Base-by-base conservation (phyloP, 2,329 filamentous ascomycete genomes). In the Arthrinium phaeospermum region DNA sequence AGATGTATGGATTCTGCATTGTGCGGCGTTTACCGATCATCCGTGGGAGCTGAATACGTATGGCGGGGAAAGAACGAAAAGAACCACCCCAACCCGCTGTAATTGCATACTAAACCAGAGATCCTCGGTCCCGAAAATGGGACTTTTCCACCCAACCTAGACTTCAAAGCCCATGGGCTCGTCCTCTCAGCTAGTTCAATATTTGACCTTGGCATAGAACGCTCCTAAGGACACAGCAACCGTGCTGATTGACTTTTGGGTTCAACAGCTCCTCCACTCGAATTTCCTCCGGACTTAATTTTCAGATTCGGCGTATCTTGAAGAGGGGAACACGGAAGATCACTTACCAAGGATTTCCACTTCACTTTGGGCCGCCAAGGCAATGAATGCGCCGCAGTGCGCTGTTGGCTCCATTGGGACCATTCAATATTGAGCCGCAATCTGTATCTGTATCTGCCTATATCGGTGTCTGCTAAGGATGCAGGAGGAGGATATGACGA, bases 161-260 rank as follows among this genome's bases (percentile, higher is more conserved):
- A 12, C 27, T 22, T 22, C 16, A 22, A 22, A 61, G 53, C 53
- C 19, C 53, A 22, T 12, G 34, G 7, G 19, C 34, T 64, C 53
- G 13, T 64, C 57, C 57, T 41, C n/a, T 4, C 3, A n/a, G 12
- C 57, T 64, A 64, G 57, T n/a, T 41, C 34, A n/a, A 64, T 24
- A 64, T 64, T 64, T 41, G 30, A 64, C 19, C 57, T 64, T 64
- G 57, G 57, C 24, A 64, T 64, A 41, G 30, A 37, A n/a, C 4
- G 13, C 57, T 24, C 34, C 57, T 41, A n/a, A 41, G 3, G 19
- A 22, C 30, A n/a, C 4, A 41, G 30, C 8, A 37, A 14, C 30
- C 53, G 53, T 61, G 51, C 51, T 34, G 14, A 57, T 57, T 30
- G 53, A 22, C 24, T 34, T 64, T 64, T n/a, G 19, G 30, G 30